These are phyloP conservation scores for Salvia rosmarinus DNA, from an alignment of 257 asterid genomes.

Conservation along the genomic window DNA sequence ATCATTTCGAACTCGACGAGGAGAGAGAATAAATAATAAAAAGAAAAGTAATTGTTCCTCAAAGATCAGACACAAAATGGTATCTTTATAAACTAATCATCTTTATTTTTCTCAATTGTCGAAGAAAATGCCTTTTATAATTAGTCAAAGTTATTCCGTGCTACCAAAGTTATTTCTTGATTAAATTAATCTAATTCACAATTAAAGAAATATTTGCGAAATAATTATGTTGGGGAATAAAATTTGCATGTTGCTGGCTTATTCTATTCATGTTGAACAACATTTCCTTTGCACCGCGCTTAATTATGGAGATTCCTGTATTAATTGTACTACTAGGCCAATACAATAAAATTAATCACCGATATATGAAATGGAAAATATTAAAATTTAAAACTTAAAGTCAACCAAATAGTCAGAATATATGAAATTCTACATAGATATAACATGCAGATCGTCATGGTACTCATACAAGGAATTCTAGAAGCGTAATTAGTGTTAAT, in stretches of 20 bases:
- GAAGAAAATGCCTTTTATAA: constrained; percentile 24
- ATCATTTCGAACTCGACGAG: constrained; percentile 36
- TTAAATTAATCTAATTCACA: constrained; percentile 1
- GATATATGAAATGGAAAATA: neutral
- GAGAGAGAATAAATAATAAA: constrained; percentile 35
- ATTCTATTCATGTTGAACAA: neutral
- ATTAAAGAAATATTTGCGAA: constrained; percentile 28
- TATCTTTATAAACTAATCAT: constrained; percentile 37
- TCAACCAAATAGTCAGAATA: constrained; percentile 32
- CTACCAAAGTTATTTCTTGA: constrained; percentile 17
- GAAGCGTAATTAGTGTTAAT: neutral
- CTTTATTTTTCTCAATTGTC: constrained; percentile 4
- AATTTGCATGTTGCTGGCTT: constrained; percentile 20
- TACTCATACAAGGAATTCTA: neutral
- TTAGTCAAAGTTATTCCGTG: constrained; percentile 39
- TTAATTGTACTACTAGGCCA: neutral
- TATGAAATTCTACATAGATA: constrained; percentile 12
- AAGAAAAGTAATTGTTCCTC: constrained; percentile 33
- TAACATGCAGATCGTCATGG: constrained; percentile 6
- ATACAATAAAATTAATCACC: constrained; percentile 10
- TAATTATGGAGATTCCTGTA: neutral
- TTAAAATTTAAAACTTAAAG: neutral
- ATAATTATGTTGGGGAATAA: constrained; percentile 37
- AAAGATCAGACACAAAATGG: constrained; percentile 46
- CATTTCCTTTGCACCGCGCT: constrained; percentile 34